Conservation (phyloP, 169 alveolate species). For the Plasmodium knowlesi region DNA sequence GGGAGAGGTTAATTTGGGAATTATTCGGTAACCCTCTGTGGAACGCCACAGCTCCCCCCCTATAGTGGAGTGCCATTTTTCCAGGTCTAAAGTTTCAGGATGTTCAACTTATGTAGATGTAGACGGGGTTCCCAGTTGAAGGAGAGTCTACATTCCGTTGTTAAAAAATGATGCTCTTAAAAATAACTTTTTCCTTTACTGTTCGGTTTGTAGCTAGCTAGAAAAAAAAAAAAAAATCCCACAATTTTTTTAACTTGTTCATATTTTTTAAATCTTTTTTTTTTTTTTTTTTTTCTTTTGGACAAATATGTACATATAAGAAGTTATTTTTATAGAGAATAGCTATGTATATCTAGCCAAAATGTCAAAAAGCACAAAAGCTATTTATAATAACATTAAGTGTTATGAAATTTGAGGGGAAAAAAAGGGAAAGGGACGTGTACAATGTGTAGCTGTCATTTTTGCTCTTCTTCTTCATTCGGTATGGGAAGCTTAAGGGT, state of each 20-base stretch:
- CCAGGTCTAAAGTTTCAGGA: not conserved
- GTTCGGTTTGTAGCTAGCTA: not conserved
- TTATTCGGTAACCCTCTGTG: not conserved
- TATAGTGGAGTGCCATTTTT: not conserved
- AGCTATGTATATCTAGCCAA: constrained; percentile 17
- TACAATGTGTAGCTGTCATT: not conserved
- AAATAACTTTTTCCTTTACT: not conserved
- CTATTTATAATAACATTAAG: not conserved
- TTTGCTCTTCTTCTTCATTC: not conserved
- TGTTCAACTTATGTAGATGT: not conserved
- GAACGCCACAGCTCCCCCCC: not conserved
- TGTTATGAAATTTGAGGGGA: not conserved
- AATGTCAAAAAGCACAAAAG: not conserved
- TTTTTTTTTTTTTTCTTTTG: not conserved
- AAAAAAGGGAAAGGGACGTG: not conserved
- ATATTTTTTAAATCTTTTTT: not conserved
- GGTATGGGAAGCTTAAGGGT: not conserved
- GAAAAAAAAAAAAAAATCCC: not conserved
- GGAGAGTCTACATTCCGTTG: not conserved
- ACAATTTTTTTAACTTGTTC: not conserved
- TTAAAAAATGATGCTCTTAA: not conserved
- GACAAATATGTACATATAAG: not conserved
- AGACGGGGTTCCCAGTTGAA: not conserved
- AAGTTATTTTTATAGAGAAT: not conserved
- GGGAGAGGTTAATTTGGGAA: not conserved